Base-by-base conservation (phyloP, 495 filamentous ascomycete genomes). In the Hypomontagnella monticulosa region DNA sequence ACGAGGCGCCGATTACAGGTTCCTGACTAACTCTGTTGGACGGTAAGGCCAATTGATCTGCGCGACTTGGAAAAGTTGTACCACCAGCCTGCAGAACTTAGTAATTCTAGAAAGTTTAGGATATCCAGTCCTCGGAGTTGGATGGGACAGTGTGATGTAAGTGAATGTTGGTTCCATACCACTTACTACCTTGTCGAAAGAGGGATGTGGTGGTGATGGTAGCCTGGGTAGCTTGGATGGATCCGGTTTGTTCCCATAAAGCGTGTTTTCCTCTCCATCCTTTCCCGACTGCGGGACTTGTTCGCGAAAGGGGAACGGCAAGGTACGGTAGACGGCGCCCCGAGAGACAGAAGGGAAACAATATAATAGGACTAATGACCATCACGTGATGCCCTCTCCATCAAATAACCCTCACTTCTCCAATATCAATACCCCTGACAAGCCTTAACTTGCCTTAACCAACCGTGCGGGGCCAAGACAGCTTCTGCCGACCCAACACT, bases 391-490 rank as follows among this genome's bases (percentile, higher is more conserved):
- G 15, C 11, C 20, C 50, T 33, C 27, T 55, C 50, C 42, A 41
- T 61, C 48, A 55, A 52, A 52, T 23, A 40, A 58, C 52, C 43
- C 38, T 33, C 53, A 52, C 20, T n/a, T 27, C 23, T 27, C 23
- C 23, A 6, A 15, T 52, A 56, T 19, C 34, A 48, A n/a, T 59
- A 46, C 42, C 49, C 55, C 43, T 44, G 43, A 64, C 34, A 53
- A 52, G 46, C 44, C 42, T 56, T 64, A 51, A 33, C 34, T 36
- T 46, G 46, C 44, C 42, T 56, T 64, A 51, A 33, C 34, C 42
- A 62, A 58, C 23, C 37, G 64, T 67, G 64, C 64, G 64, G 64
- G 66, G 66, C 64, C 57, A 62, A 57, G 64, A 51, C 64, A 51
- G 33, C 59, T 60, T 63, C 58, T 69, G 38, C 66, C 59, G 59